Base-by-base conservation (phyloP, 441 rosid species). In the Gossypium davidsonii region DNA sequence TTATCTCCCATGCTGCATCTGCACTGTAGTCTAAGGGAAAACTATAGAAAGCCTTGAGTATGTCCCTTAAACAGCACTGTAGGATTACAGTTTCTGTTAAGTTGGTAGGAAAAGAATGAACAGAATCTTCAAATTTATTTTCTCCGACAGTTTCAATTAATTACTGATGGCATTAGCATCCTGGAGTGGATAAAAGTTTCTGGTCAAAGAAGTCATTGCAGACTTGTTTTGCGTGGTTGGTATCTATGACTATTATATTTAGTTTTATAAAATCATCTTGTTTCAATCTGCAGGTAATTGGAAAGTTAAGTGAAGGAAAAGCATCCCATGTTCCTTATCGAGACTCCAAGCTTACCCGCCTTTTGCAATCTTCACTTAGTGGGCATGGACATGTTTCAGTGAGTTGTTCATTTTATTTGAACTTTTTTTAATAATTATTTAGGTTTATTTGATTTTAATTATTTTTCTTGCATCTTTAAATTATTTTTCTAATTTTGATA, bases 351-450 rank as follows among this genome's bases (percentile, higher is more conserved):
- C 95, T 96, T 68, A 96, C 99, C 39, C 97, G 99, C 58, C 98
- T 96, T 86, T 83, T 94, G 88, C 99, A 96, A 76, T 92, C 99
- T 77, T 96, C 99, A 18, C 73, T 96, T 75, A 86, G 97, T 67
- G 99, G 99, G 60, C 99, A 90, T 74, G 99, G 99, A 28, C 98
- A 96, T 85, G 98, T 96, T 73, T 96, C 99, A 74, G 99, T 96
- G 83, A 86, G 96, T 88, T 72, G 18, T 60, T 61, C 6, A 26
- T 72, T 15, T 39, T 17, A 6, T n/a, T 37, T 46, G 49, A 57
- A 6, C 12, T 25, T 42, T 18, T 34, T 60, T n/a, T 72, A 23
- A 52, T 60, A 25, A 7, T 42, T 42, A 42, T 60, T 61, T 72
- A 3, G 44, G 6, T 69, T 62, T 14, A 71, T 48, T 21, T 15